Base-by-base conservation (phyloP, 2,329 filamentous ascomycete species). In the Curvularia sp. region DNA sequence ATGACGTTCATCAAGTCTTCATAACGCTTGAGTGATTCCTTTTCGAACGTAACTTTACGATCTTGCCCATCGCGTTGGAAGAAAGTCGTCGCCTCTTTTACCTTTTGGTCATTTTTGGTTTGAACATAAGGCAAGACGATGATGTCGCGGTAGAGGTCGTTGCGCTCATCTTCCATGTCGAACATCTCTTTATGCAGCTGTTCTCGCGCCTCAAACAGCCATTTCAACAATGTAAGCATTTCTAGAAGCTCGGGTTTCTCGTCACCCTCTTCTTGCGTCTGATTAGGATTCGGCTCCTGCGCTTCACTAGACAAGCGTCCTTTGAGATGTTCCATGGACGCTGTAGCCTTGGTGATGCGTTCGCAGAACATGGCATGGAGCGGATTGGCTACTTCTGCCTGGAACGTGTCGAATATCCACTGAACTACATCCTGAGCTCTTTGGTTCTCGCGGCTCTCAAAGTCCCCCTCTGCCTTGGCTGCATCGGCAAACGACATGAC, bases 141-240 rank as follows among this genome's bases (percentile, higher is more conserved):
- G 68, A 97, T 89, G 54, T 90, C 88, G 65, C 90, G 88, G 77
- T 97, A 98, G 33, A 92, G 89, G 58, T 93, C 86, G 70, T 97
- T 95, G 51, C 93, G 90, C 74, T 93, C 91, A 20, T 88, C 89
- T 33, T 97, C 85, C 10, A 98, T 81, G 67, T 96, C 91, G 72
- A 92, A 97, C 53, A 94, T 86, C 68, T 92, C 90, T 43, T 91
- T 88, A 78, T 98, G 89, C 8, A 98, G 83, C 47, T 86, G 84
- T 78, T 99, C 95, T n/a, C 93, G 88, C 0, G 91, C 90, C 75
- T 99, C 95, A 68, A 97, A 98, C 8, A 98, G 88, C 93, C 95
- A 98, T 72, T 98, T 99, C 13, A 98, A 83, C 48, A 97, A 85
- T 0, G 94, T 98, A 12, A 99, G 83, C 78, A 97, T 96, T 77